Percentiles rank a stretch among this genome's conserved stretches.
These are phyloP conservation scores for Pascua sp. DNA, from an alignment of 1,284 basidiomycete genomes.

Conservation along the genomic window DNA sequence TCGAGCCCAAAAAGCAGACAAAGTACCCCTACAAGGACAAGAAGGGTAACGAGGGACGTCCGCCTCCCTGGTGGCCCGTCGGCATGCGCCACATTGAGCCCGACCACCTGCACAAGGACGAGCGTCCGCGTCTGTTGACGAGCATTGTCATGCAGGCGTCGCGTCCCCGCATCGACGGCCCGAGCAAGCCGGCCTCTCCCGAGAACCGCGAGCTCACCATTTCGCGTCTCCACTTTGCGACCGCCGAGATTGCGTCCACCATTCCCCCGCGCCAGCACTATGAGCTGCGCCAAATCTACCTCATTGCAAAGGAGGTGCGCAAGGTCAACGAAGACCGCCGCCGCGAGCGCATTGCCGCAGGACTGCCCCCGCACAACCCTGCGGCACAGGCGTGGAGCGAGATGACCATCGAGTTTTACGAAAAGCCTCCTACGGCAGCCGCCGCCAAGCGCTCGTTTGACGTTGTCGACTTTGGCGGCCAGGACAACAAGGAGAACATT, in stretches of 20 bases:
- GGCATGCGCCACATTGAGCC: conserved; percentile 55
- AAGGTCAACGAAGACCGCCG: conserved; percentile 21
- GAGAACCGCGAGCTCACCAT: conserved; percentile 36
- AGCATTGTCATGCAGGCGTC: conserved; percentile 50
- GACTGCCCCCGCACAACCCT: not conserved
- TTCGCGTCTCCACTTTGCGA: conserved; percentile 52
- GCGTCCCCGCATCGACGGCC: conserved; percentile 22
- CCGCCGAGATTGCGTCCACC: conserved; percentile 51
- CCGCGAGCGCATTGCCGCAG: conserved; percentile 7
- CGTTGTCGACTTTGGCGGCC: conserved; percentile 1
- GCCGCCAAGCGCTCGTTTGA: conserved; percentile 13
- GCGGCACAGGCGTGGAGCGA: conserved; percentile 7
- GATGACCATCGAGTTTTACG: conserved; percentile 15
- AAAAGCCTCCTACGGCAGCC: conserved; percentile 28
- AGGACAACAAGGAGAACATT: conserved; percentile 20
- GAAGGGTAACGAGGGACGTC: conserved; percentile 52
- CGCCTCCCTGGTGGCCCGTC: conserved; percentile 55
- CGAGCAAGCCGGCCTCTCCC: conserved; percentile 9
- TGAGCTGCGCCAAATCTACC: conserved; percentile 54
- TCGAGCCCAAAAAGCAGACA: conserved; percentile 57
- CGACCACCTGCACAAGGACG: conserved; percentile 54
- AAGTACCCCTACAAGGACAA: conserved; percentile 58
- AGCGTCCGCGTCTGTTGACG: conserved; percentile 51
- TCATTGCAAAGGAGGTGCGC: conserved; percentile 50
- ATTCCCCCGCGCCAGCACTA: conserved; percentile 52